A percentile compares a stretch with the other conserved stretches of the same genome.
These are phyloP conservation scores for Phtheirospermum japonicum DNA, from an alignment of 257 asterid genomes.

Conservation along the genomic window DNA sequence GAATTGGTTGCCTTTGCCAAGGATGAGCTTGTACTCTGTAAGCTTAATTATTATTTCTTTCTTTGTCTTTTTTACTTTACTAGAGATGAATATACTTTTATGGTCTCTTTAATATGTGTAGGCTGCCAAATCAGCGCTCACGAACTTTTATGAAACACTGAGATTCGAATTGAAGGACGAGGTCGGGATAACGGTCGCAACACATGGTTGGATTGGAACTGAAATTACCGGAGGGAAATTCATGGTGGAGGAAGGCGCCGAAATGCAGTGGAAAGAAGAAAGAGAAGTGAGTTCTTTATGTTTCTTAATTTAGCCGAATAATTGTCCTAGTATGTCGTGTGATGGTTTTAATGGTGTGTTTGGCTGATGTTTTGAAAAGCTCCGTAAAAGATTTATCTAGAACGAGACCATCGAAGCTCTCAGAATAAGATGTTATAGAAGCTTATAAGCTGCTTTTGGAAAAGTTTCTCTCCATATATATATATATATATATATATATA, in stretches of 20 bases:
- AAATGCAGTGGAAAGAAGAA: slow-evolving; percentile 99
- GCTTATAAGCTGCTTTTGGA: too few relatives aligned
- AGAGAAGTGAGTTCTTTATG: slow-evolving; percentile 47
- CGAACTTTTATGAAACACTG: slow-evolving; percentile 81
- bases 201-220: slow-evolving; percentile 89
- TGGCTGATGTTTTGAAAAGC: too few relatives aligned
- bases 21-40: slow-evolving; percentile 93
- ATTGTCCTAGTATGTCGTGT: too few relatives aligned
- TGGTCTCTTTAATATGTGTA: slow-evolving; percentile 3
- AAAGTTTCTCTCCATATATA: too few relatives aligned
- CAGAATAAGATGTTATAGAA: too few relatives aligned
- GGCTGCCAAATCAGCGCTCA: slow-evolving; percentile 89
- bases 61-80: neutral
- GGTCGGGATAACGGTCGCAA: slow-evolving; percentile 80
- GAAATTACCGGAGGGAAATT: slow-evolving; percentile 72
- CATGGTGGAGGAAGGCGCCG: slow-evolving; percentile 92
- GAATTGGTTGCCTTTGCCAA: slow-evolving; percentile 88
- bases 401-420: too few relatives aligned
- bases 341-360: too few relatives aligned
- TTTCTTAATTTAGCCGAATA: neutral
- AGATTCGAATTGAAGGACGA: slow-evolving; percentile 71
- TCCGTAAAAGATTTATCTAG: too few relatives aligned
- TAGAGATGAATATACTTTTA: neutral
- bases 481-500: too few relatives aligned
- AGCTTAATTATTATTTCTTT: slow-evolving; percentile 22